A percentile compares a stretch with the other conserved stretches of the same genome.
These are phyloP conservation scores for Neurospora pannonica DNA, from an alignment of 495 filamentous ascomycete genomes.

Conservation along the genomic window DNA sequence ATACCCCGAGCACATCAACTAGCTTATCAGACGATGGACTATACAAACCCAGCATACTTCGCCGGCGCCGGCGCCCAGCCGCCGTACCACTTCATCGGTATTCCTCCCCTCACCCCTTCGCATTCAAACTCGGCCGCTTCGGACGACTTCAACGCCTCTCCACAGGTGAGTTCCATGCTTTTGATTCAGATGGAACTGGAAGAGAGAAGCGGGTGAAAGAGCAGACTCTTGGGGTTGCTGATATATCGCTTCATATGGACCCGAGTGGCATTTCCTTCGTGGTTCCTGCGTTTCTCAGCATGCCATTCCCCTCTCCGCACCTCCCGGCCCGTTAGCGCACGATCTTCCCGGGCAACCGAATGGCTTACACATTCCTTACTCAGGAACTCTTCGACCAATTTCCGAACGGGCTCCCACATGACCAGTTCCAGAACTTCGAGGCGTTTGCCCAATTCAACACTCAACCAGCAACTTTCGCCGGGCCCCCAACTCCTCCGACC, in stretches of 20 bases:
- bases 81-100: slow-evolving; percentile 46
- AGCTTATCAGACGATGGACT: slow-evolving; percentile 28
- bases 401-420: slow-evolving; percentile 27
- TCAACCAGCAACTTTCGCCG: slow-evolving; percentile 25
- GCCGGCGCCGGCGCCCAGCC: slow-evolving; percentile 28
- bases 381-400: slow-evolving; percentile 39
- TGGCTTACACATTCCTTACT: slow-evolving; percentile 33
- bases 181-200: not conserved
- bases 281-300: not conserved
- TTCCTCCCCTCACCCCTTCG: slow-evolving; percentile 42
- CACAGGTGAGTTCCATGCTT: slow-evolving; percentile 37
- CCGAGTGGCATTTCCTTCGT: not conserved
- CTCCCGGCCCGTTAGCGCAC: not conserved
- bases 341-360: slow-evolving; percentile 1
- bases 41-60: slow-evolving; percentile 32
- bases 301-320: not conserved
- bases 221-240: not conserved
- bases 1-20: not conserved
- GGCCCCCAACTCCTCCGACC: slow-evolving; percentile 35
- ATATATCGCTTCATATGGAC: not conserved
- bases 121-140: slow-evolving; percentile 43
- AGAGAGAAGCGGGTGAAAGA: not conserved
- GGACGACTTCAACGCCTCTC: slow-evolving; percentile 46
- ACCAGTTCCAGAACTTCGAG: slow-evolving; percentile 38
- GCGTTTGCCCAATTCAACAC: slow-evolving; percentile 31